phyloP scores from a whole-genome alignment of 306 rosid species.

The apple (Malus domestica) region ASM211411v1 NC_041798.1:41030001-41030500 shows the following conservation, averaged over 20 bases:
- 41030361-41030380: not conserved
- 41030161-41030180: conserved; percentile 87
- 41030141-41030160: conserved; percentile 88
- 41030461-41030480: not conserved
- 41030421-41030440: not conserved
- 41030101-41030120: conserved; percentile 68
- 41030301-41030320: conserved; percentile 88
- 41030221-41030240: conserved; percentile 70
- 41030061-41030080: not conserved
- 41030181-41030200: conserved; percentile 76
- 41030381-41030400: not conserved
- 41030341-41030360: not conserved
- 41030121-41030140: conserved; percentile 58
- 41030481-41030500: not conserved
- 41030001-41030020: conserved; percentile 40
- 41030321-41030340: conserved; percentile 58
- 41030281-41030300: conserved; percentile 90
- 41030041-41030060: not conserved
- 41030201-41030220: conserved; percentile 94
- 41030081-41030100: conserved; percentile 11
- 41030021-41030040: not conserved
- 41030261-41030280: conserved; percentile 85
- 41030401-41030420: not conserved
- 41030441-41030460: not conserved
- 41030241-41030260: conserved; percentile 83